These are phyloP conservation scores for Periconia sp. DNA, from an alignment of 2,329 filamentous ascomycete genomes.

Conservation along the genomic window DNA sequence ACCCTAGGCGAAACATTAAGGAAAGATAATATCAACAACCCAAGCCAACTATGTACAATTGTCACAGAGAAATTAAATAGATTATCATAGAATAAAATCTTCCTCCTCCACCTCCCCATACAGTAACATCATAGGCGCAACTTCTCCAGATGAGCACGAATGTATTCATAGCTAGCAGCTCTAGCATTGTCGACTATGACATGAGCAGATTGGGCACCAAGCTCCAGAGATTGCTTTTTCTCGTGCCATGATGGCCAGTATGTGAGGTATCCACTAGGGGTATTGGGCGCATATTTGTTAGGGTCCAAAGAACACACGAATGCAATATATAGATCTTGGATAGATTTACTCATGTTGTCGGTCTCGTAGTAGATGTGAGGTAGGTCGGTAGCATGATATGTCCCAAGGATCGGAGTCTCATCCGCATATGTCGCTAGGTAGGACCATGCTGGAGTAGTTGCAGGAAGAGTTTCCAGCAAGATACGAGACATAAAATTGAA, in stretches of 20 bases:
- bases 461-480: no score
- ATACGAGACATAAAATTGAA: not conserved
- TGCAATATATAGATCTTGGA: not conserved
- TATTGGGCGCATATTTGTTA: no score
- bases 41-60: no score
- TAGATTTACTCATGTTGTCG: not conserved
- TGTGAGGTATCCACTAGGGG: no score
- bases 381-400: not conserved
- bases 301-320: not conserved
- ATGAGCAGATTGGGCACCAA: no score
- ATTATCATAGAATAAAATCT: no score
- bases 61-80: no score
- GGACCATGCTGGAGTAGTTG: not conserved
- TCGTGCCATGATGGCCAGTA: no score
- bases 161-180: constrained; percentile 39
- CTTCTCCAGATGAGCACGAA: constrained; percentile 40
- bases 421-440: not conserved
- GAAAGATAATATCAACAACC: no score
- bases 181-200: constrained; percentile 27
- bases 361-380: not conserved
- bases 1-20: no score
- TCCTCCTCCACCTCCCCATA: no score
- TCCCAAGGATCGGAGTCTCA: not conserved
- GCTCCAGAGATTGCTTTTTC: no score
- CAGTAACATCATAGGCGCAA: constrained; percentile 29